Conservation (phyloP, 2,329 filamentous ascomycete genomes). For the Biscogniauxia mediterranea region DNA sequence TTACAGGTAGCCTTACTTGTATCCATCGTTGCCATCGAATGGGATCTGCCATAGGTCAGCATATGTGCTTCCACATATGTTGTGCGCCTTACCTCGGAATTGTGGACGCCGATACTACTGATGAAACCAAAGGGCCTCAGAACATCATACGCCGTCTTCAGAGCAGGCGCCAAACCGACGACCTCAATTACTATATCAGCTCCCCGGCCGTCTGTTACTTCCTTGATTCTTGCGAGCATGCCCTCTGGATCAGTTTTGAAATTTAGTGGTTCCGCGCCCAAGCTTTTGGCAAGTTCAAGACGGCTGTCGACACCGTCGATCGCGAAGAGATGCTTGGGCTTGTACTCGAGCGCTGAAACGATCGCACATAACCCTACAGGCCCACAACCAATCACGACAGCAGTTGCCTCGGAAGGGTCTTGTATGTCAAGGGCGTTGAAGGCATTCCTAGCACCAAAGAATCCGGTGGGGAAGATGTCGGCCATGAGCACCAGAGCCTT, state of each 20-base stretch:
- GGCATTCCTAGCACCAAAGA: constrained; percentile 77
- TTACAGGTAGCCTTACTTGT: constrained; percentile 37
- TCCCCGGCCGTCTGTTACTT: constrained; percentile 74
- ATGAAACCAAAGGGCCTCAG: constrained; percentile 71
- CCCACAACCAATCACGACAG: constrained; percentile 82
- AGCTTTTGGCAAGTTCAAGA: constrained; percentile 66
- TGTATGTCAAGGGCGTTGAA: constrained; percentile 61
- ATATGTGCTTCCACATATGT: neutral
- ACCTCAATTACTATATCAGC: constrained; percentile 84
- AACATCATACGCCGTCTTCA: constrained; percentile 69
- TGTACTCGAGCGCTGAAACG: constrained; percentile 71
- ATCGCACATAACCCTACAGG: constrained; percentile 83
- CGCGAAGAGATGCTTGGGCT: constrained; percentile 73
- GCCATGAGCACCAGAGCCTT: constrained; percentile 82
- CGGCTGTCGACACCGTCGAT: constrained; percentile 76
- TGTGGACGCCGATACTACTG: constrained; percentile 74
- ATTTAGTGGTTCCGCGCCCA: constrained; percentile 83
- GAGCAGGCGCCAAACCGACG: constrained; percentile 66
- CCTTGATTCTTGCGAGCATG: constrained; percentile 67
- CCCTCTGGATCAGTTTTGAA: constrained; percentile 65
- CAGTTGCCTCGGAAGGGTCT: constrained; percentile 63
- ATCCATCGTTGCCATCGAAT: constrained; percentile 64
- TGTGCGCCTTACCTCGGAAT: constrained; percentile 58
- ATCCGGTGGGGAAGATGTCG: constrained; percentile 87
- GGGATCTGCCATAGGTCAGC: constrained; percentile 52